Base-by-base conservation (phyloP, 2,329 filamentous ascomycete species). In the Talaromyces rugulosus region DNA sequence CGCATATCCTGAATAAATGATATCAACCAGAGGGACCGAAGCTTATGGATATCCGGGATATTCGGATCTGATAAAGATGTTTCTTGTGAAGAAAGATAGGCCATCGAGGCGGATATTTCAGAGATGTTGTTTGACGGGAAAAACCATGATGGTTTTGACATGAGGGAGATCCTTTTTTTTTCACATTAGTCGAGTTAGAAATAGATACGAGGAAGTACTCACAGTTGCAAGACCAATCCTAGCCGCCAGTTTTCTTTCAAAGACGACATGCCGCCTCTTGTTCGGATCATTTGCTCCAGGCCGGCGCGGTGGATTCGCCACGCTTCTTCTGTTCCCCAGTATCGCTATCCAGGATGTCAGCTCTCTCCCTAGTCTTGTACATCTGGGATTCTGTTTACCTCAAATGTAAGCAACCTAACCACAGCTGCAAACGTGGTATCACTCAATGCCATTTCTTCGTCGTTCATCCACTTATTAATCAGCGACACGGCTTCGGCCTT, bases 351-450 rank as follows among this genome's bases (percentile, higher is more conserved):
- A 50, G 23, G 12, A n/a, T 31, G 7, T 56, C 7, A 57, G 55
- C 27, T 33, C 18, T 50, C 11, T 4, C 16, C 8, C 27, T 9
- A 40, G n/a, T n/a, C 5, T 27, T 11, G 2, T n/a, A 6, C 5
- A 30, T 14, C 8, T 16, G 28, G 8, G 47, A 5, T 23, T 1
- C 8, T 18, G 14, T 23, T 0, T 30, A 63, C 62, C 58, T 63
- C 62, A 55, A 63, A 61, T 36, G 55, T 63, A 18, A 63, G 54
- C 28, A 63, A 36, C 12, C 62, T 51, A 44, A 63, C 53, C 18
- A 63, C 58, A 16, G 62, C 62, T 7, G 62, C 62, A 50, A 63
- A 63, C 6, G 62, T 61, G 14, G 42, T 42, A 55, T 63, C 58
- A 31, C 23, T 52, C 58, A 61, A 51, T 16, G 58, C 58, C 30